Evolutionary conservation across 208 protist genomes (phyloP), one percentile per base, ranked within the genome.

Genomic region (Naegleria lovaniensis): DNA sequence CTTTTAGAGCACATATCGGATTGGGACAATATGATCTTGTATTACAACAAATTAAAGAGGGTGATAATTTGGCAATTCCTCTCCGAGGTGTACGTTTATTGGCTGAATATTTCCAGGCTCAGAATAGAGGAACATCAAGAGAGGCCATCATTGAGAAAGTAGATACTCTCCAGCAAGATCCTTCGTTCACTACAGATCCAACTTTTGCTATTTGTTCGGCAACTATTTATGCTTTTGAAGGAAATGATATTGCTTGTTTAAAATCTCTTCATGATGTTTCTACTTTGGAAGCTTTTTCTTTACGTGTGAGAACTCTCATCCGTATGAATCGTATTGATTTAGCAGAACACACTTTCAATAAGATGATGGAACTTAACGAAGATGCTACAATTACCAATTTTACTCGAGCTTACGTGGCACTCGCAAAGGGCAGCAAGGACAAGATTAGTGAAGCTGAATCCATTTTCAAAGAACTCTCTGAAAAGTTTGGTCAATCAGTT

Each of bases 311-410:
- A 89, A 93, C 92, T 11, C 91, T 97, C 48, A 93, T 97, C 51
- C 90, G 93, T 7, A 91, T 97, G 58, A 93, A 96, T 91, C 93
- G 96, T 13, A 59, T 92, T 15, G 97, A 97, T 59, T 91, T 96
- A 85, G 96, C 97, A 0, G 90, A 92, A 36, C 89, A 91, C 22
- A 94, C 97, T 92, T 93, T 97, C 33, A 92, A 94, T 67, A 88
- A 39, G 29, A 97, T 98, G 96, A 93, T 96, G 90, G 90, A 95
- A 83, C n/a, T 94, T 36, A 95, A 97, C 92, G 94, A 97, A 40
- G 96, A 97, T 90, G 93, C 95, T 4, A 91, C 95, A 15, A 41
- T 96, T 16, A 95, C 96, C 19, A 90, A 96, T n/a, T 90, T 98
- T 29, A 93, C 92, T 79, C 90, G 90, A 5, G 96, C 96, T 59